phyloP scores from a whole-genome alignment of 208 protist species.

The Vickermania ingenoplastis region DNA sequence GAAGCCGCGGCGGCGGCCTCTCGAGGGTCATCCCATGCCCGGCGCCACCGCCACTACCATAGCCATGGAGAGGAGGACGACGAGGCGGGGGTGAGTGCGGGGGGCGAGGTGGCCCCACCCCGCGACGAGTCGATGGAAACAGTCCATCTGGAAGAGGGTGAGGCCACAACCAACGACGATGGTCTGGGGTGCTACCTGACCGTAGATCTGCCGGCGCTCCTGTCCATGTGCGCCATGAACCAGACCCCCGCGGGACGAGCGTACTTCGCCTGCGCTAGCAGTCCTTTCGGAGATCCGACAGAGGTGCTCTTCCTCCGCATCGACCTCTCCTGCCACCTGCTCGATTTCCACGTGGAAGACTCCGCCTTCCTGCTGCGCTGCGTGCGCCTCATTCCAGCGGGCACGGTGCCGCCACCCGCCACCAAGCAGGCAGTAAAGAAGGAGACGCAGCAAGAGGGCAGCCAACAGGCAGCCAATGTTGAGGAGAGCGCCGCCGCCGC shows the following conservation, averaged over 20 bases:
- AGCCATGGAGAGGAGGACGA: background rate
- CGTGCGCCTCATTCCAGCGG: background rate
- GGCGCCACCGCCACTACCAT: background rate
- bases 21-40: background rate
- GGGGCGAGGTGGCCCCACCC: background rate
- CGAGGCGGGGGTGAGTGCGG: background rate
- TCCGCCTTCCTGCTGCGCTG: background rate
- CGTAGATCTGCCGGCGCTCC: background rate
- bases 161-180: background rate
- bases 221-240: background rate
- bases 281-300: background rate
- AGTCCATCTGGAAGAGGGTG: too few relatives aligned
- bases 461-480: too few relatives aligned
- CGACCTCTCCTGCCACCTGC: background rate
- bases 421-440: background rate
- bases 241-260: background rate
- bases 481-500: background rate
- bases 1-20: background rate
- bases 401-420: background rate
- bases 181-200: background rate
- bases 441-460: background rate
- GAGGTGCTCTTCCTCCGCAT: background rate
- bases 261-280: background rate
- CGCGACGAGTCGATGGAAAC: background rate
- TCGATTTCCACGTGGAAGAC: background rate